Evolutionary conservation across 345 rosid species (phyloP), one percentile per base, ranked within the genome.

Genomic region (Camelina hispida): DNA sequence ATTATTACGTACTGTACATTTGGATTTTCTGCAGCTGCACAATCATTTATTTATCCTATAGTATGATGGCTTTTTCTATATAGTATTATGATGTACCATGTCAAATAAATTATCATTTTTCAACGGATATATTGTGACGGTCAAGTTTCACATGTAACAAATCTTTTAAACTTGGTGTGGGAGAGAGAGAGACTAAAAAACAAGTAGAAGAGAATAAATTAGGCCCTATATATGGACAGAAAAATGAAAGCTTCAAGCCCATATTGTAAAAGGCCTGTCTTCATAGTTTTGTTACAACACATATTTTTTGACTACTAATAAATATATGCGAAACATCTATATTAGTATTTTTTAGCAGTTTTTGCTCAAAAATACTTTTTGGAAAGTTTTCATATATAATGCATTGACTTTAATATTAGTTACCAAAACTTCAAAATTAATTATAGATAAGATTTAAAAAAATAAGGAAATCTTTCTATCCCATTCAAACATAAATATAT

Each of bases 1-100:
- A 38, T 71, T 51, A 61, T 37, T 50, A 37, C 30, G 30, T 62
- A 30, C 15, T 52, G 59, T 60, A 72, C 69, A 30, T 4, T 62
- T 51, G 69, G 52, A 18, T 37, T n/a, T 48, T 6, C 48, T 37
- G 40, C 66, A 71, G 12, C 47, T 71, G 50, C 59, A 59, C 75
- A 47, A 58, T 25, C 67, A 22, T 71, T 23, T 38, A 34, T 34
- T 34, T 34, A 34, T 34, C 9, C 2, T 34, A 34, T 34, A 34
- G 8, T 2, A 28, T 28, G 30, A 28, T 28, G 30, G 30, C 30
- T 28, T 28, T 28, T 28, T 28, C 30, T 4, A 28, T 34, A 34
- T 46, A 17, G 8, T 14, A 18, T 69, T 14, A 18, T 69, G 64
- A 30, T 38, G 60, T 71, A 61, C 52, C 28, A 13, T 37, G 25